Evolutionary conservation across 495 filamentous ascomycete genomes (phyloP).

Genomic region (Bacidia gigantensis): DNA sequence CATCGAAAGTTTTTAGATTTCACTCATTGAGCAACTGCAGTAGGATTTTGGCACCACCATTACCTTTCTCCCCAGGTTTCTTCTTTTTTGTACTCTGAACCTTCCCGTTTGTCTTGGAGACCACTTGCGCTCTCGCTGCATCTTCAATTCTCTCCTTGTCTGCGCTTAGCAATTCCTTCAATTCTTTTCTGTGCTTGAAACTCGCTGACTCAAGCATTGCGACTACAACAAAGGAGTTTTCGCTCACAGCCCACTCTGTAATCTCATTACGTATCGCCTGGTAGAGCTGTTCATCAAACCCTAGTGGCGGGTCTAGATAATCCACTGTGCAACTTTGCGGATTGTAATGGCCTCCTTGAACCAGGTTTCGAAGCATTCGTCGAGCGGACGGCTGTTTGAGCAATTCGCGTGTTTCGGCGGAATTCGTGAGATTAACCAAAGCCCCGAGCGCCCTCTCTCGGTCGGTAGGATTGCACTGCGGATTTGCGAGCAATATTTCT

Average conservation of each 20-base stretch:
- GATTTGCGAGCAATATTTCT: conserved; percentile 62
- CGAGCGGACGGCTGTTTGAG: conserved; percentile 49
- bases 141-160: conserved; percentile 37
- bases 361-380: conserved; percentile 80
- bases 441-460: conserved; percentile 43
- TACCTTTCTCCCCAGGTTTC: conserved; percentile 19
- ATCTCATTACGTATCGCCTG: conserved; percentile 59
- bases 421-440: conserved; percentile 38
- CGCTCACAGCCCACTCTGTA: conserved; percentile 73
- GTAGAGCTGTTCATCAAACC: conserved; percentile 68
- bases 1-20: no score
- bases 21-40: conserved; percentile 15
- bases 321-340: conserved; percentile 49
- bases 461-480: conserved; percentile 24
- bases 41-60: conserved; percentile 27
- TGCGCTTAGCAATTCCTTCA: conserved; percentile 48
- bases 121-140: conserved; percentile 31
- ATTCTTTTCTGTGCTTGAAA: conserved; percentile 51
- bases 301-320: conserved; percentile 58
- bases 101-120: conserved; percentile 17
- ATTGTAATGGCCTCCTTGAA: conserved; percentile 77
- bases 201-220: conserved; percentile 65
- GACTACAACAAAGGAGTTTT: conserved; percentile 69
- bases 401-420: conserved; percentile 34
- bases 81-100: conserved; percentile 30